Evolutionary conservation across 306 rosid species (phyloP), one percentile per base, ranked within the genome.

Genomic region (Lagenaria siceraria): DNA sequence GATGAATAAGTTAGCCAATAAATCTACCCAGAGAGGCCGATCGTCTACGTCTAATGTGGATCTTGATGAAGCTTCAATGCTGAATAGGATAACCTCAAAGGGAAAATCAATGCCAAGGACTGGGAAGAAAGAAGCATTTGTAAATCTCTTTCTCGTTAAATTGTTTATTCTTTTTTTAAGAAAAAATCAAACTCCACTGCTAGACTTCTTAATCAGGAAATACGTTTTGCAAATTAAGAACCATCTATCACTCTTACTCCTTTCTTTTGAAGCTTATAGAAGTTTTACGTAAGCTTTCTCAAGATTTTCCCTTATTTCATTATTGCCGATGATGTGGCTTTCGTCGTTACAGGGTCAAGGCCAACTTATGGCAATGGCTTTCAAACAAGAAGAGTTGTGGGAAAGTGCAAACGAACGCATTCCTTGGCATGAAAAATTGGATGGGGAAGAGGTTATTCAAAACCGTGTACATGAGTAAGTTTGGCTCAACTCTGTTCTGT

Each of bases 401-500:
- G 89, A 75, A 82, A 87, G 83, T 88, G 97, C 99, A 4, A 92
- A 80, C 43, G 97, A 90, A 77, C 97, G 97, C 56, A 90, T 95
- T 60, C 87, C 93, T 79, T 95, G 99, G 99, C 97, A 92, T 73
- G 99, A 89, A 80, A 88, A 81, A 48, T 74, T 95, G 80, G 97
- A 92, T 85, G 97, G 90, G 64, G 99, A 95, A 85, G 99, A 90
- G 82, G 91, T 85, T 77, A 84, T 90, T 68, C 99, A 95, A 85
- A 90, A 89, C 76, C 97, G 96, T 62, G 87, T 95, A 62, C 99
- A 92, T 25, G 99, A 95, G 99, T 95, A 85, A 85, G 99, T 82
- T 31, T 31, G 13, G 25, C 25, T 71, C 0, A 51, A 48, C 17
- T 74, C 33, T 58, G 33, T 43, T 59, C 53, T 79, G 81, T 64